Percentiles rank a stretch among this genome's conserved stretches.
Conservation (phyloP, 1,284 basidiomycete species). For the Kwoniella shivajii region DNA sequence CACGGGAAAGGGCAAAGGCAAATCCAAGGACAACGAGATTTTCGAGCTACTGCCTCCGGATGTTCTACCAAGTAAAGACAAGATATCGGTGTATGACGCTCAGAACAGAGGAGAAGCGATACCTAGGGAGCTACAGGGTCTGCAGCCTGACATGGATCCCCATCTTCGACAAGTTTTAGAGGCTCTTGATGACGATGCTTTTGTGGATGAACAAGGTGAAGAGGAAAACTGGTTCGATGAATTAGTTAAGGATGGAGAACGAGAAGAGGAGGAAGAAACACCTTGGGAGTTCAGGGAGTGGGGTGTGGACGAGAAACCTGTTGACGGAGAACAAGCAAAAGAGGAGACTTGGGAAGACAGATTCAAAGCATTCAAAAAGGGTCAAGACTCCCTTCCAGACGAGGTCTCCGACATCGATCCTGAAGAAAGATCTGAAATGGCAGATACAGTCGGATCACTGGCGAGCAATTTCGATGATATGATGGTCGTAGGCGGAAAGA, state of each 20-base stretch:
- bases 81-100: constrained; percentile 66
- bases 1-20: constrained; percentile 38
- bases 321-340: constrained; percentile 43
- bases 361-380: constrained; percentile 72
- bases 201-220: constrained; percentile 73
- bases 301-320: constrained; percentile 50
- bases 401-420: constrained; percentile 35
- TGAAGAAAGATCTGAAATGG: constrained; percentile 67
- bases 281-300: constrained; percentile 73
- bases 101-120: constrained; percentile 70
- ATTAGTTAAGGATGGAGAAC: constrained; percentile 60
- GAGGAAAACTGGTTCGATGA: constrained; percentile 48
- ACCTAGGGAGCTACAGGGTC: constrained; percentile 79
- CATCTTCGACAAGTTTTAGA: constrained; percentile 91
- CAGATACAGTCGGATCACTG: constrained; percentile 74
- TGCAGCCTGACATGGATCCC: constrained; percentile 96
- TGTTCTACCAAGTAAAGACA: constrained; percentile 69
- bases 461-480: constrained; percentile 62
- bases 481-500: constrained; percentile 72
- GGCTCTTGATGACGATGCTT: constrained; percentile 94
- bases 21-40: constrained; percentile 42
- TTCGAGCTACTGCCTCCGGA: constrained; percentile 63
- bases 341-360: constrained; percentile 67
- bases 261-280: constrained; percentile 48
- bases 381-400: constrained; percentile 15